Evolutionary conservation across 345 rosid genomes (phyloP).

Genomic region (Lumnitzera racemosa): DNA sequence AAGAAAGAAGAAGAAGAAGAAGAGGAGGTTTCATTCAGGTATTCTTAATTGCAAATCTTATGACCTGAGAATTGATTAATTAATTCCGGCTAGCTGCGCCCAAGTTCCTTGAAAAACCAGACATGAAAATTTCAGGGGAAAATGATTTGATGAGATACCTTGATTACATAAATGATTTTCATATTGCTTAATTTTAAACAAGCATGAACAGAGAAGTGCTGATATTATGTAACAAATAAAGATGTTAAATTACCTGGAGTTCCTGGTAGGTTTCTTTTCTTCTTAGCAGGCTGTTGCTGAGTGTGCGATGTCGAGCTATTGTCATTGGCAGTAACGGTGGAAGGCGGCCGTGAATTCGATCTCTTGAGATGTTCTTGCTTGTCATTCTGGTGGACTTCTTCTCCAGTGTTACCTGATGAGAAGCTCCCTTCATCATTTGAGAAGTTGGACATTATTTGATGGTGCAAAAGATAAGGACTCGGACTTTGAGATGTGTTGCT

Average conservation of each 20-base stretch:
- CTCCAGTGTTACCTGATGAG: slow-evolving; percentile 52
- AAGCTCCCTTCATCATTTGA: slow-evolving; percentile 60
- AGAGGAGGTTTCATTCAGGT: too few relatives aligned
- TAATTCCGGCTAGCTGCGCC: neutral
- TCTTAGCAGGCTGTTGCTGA: slow-evolving; percentile 42
- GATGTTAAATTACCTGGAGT: slow-evolving; percentile 50
- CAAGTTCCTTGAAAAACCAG: neutral
- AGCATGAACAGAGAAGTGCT: too few relatives aligned
- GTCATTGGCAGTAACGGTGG: slow-evolving; percentile 17
- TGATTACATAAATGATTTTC: too few relatives aligned
- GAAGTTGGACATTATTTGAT: slow-evolving; percentile 45
- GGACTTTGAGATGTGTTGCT: neutral
- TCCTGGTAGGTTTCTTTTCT: slow-evolving; percentile 67
- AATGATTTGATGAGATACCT: too few relatives aligned
- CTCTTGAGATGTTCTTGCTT: slow-evolving; percentile 15
- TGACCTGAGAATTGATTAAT: too few relatives aligned
- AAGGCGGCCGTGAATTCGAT: slow-evolving; percentile 3
- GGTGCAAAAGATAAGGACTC: neutral
- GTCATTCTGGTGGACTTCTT: slow-evolving; percentile 36
- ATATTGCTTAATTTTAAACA: too few relatives aligned
- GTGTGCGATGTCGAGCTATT: slow-evolving; percentile 23
- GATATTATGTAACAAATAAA: neutral
- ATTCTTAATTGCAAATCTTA: too few relatives aligned
- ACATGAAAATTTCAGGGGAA: neutral
- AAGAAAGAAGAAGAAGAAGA: too few relatives aligned